Evolutionary conservation across 495 filamentous ascomycete species (phyloP).

Genomic region (Xeromyces bisporus): DNA sequence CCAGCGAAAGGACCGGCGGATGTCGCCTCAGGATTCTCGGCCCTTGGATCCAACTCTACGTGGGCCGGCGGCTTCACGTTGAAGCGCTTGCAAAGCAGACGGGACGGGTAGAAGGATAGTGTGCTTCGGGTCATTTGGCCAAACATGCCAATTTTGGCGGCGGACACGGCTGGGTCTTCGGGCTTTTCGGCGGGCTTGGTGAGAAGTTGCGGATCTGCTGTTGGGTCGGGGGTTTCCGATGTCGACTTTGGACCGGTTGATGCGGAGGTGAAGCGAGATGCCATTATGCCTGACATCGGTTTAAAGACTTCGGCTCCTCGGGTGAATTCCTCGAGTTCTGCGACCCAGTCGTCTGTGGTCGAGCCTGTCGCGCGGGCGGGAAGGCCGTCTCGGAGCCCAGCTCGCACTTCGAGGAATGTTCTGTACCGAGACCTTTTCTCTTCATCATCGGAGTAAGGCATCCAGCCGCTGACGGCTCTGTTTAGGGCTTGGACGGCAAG

Average conservation of each 20-base stretch:
- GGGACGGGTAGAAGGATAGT: slow-evolving; percentile 60
- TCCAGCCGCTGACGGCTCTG: slow-evolving; percentile 55
- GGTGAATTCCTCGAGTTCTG: slow-evolving; percentile 73
- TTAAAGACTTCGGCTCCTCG: slow-evolving; percentile 85
- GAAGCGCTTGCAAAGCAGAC: slow-evolving; percentile 84
- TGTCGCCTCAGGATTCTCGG: slow-evolving; percentile 11
- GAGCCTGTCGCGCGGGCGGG: slow-evolving; percentile 41
- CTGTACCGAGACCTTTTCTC: slow-evolving; percentile 64
- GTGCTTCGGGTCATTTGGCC: slow-evolving; percentile 64
- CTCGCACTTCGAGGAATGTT: slow-evolving; percentile 60
- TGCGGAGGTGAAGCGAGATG: slow-evolving; percentile 74
- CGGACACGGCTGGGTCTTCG: slow-evolving; percentile 66
- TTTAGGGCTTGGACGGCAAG: slow-evolving; percentile 59
- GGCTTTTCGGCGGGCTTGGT: slow-evolving; percentile 42
- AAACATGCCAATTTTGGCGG: slow-evolving; percentile 87
- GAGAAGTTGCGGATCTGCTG: slow-evolving; percentile 25
- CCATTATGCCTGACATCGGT: slow-evolving; percentile 81
- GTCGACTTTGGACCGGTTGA: slow-evolving; percentile 28
- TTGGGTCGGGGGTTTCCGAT: slow-evolving; percentile 24
- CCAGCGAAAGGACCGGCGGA: slow-evolving; percentile 4
- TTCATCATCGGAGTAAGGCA: slow-evolving; percentile 75
- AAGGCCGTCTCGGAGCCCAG: slow-evolving; percentile 41
- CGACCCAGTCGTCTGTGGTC: slow-evolving; percentile 56
- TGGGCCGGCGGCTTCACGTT: slow-evolving; percentile 62
- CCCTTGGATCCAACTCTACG: slow-evolving; percentile 46